These are phyloP conservation scores for Meyerozyma carpophila DNA, from an alignment of 1,139 yeast species.

Conservation along the genomic window DNA sequence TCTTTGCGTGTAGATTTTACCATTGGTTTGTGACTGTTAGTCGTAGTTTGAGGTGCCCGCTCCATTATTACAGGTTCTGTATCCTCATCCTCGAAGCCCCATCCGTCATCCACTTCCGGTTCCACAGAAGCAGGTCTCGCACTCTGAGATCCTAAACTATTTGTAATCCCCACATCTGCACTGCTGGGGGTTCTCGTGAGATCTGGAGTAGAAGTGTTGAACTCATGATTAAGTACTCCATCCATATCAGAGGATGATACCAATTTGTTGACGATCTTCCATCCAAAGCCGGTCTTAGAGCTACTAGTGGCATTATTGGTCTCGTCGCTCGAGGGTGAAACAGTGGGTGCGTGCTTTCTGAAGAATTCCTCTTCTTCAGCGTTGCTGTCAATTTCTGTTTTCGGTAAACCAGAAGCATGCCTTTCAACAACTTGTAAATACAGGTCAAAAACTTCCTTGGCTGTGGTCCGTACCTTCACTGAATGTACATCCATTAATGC, in stretches of 20 bases:
- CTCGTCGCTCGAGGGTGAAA: not conserved
- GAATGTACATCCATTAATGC: constrained; percentile 71
- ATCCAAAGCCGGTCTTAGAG: constrained; percentile 19
- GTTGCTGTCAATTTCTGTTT: constrained; percentile 39
- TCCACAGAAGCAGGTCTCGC: not conserved
- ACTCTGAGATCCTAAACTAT: not conserved
- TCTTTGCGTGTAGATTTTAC: constrained; percentile 6
- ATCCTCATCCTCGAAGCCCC: not conserved
- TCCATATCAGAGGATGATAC: constrained; percentile 25
- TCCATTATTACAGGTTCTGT: not conserved
- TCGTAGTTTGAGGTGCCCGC: not conserved
- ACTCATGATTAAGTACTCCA: constrained; percentile 33
- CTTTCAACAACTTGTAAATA: constrained; percentile 61
- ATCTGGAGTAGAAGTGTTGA: constrained; percentile 40
- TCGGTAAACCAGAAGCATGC: constrained; percentile 55
- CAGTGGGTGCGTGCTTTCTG: constrained; percentile 21
- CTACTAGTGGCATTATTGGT: not conserved
- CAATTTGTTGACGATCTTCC: constrained; percentile 36
- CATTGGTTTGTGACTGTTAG: constrained; percentile 9
- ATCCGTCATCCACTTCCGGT: not conserved
- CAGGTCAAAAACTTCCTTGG: constrained; percentile 58
- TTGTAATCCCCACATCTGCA: constrained; percentile 6
- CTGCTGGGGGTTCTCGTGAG: constrained; percentile 25
- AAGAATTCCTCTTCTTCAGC: constrained; percentile 30
- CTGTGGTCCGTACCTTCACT: constrained; percentile 62